Evolutionary conservation across 2,329 filamentous ascomycete species (phyloP), one percentile per base, ranked within the genome.

Genomic region (Aquanectria penicillioides): DNA sequence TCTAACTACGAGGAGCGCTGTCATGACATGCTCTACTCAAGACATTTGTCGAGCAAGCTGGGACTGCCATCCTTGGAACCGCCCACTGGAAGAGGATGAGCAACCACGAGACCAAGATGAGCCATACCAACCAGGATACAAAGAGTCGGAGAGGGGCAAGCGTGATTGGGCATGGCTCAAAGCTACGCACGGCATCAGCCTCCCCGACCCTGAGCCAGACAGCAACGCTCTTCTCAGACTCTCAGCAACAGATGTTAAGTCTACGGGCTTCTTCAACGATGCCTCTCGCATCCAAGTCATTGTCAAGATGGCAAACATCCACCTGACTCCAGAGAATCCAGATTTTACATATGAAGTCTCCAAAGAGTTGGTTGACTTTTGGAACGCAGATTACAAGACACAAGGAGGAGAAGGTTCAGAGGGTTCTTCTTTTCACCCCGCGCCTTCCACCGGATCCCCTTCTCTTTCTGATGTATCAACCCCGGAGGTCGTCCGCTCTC

Each of bases 241-340:
- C 25, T 52, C 52, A 13, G 7, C 66, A n/a, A 40, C 60, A 8
- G 65, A 71, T 13, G 63, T 75, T 37, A 69, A 71, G 22, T 47
- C 65, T 4, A 43, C 60, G 2, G 66, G 66, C 1, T 78, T 75
- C 60, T 73, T 73, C 40, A 36, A 67, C 5, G 68, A 64, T 18
- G 59, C 61, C 2, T 51, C 68, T 6, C 73, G 73, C 4, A 73
- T 90, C 0, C 88, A 91, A 58, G 77, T 90, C 28, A 86, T 90
- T 52, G 81, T 89, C 52, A 89, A 89, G 70, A 74, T 91, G 13
- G 80, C 85, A 7, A 86, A 83, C 41, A 85, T 89, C 40, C 79
- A 88, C 31, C 77, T 90, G 1, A 85, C 80, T 0, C 87, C 87
- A 0, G 82, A 85, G n/a, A 80, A 85, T 2, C 83, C 86, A 17